A percentile compares a stretch with the other conserved stretches of the same genome.
Evolutionary conservation across 2,329 filamentous ascomycete genomes (phyloP).

Genomic region (Gremmenia infestans): DNA sequence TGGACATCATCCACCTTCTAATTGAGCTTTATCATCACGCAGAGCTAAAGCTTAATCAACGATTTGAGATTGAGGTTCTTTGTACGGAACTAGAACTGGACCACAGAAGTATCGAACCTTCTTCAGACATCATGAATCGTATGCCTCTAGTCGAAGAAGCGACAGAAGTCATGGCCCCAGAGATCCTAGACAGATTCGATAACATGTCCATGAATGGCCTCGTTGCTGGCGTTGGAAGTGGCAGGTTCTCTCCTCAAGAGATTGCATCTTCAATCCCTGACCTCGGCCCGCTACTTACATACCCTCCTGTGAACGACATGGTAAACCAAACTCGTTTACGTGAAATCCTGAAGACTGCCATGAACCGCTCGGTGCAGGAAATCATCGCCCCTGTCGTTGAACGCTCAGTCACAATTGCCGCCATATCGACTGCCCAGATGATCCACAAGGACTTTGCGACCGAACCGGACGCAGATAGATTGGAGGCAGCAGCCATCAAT

Average conservation of each 20-base stretch:
- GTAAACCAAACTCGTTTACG: conserved; percentile 63
- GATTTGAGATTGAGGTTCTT: conserved; percentile 97
- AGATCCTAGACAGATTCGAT: conserved; percentile 76
- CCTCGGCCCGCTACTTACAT: conserved; percentile 70
- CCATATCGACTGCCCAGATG: conserved; percentile 92
- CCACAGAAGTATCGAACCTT: conserved; percentile 84
- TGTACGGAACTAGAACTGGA: conserved; percentile 92
- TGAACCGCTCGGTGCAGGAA: conserved; percentile 86
- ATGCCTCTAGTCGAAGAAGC: conserved; percentile 57
- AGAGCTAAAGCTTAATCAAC: conserved; percentile 91
- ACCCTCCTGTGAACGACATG: conserved; percentile 77
- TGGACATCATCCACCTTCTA: conserved; percentile 88
- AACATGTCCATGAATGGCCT: conserved; percentile 74
- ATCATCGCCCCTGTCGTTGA: conserved; percentile 98
- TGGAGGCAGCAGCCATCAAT: conserved; percentile 80
- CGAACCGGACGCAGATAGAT: conserved; percentile 81
- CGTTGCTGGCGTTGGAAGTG: conserved; percentile 60
- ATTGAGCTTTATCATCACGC: conserved; percentile 92
- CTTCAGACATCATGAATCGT: conserved; percentile 77
- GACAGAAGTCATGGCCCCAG: conserved; percentile 50
- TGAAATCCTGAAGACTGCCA: conserved; percentile 77
- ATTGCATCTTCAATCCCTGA: conserved; percentile 81
- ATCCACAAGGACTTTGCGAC: conserved; percentile 95
- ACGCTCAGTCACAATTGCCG: conserved; percentile 93
- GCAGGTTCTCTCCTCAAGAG: conserved; percentile 69